Conservation (phyloP, 202 grass and related monocot genomes). For the Dendrocalamus latiflorus region DNA sequence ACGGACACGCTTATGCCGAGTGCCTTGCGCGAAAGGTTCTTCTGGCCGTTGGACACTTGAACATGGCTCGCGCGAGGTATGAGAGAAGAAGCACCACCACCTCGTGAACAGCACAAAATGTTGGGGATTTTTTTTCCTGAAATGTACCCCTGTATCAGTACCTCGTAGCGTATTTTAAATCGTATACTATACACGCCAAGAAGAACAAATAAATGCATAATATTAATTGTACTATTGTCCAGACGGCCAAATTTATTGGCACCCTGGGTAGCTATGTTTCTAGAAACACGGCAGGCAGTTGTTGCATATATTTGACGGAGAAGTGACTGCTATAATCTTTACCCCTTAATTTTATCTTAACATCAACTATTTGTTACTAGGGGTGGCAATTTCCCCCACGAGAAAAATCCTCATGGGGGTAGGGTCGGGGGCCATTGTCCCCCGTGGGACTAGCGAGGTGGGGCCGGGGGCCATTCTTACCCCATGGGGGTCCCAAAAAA, state of each 20-base stretch:
- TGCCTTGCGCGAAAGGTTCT: slow-evolving; percentile 21
- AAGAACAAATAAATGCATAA: not conserved
- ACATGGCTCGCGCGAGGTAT: not conserved
- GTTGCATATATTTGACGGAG: not conserved
- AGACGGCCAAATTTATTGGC: not conserved
- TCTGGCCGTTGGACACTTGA: not conserved
- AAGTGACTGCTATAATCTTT: not conserved
- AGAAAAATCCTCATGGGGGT: too few relatives aligned
- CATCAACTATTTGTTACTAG: not conserved
- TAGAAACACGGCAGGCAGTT: not conserved
- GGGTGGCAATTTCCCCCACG: fast-evolving
- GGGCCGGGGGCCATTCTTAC: too few relatives aligned
- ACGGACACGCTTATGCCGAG: not conserved
- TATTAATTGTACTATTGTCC: not conserved
- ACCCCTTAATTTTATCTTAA: not conserved
- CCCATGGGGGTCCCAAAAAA: too few relatives aligned
- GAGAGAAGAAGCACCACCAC: not conserved
- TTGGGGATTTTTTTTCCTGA: not conserved
- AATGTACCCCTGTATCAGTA: not conserved
- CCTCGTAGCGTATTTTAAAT: not conserved
- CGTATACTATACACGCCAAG: not conserved
- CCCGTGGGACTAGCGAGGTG: too few relatives aligned
- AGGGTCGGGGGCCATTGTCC: too few relatives aligned
- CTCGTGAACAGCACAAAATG: slow-evolving; percentile 26
- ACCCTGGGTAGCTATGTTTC: not conserved